Conservation (phyloP, 2,329 filamentous ascomycete species). For the Nothophaeocryptopus gaeumannii region DNA sequence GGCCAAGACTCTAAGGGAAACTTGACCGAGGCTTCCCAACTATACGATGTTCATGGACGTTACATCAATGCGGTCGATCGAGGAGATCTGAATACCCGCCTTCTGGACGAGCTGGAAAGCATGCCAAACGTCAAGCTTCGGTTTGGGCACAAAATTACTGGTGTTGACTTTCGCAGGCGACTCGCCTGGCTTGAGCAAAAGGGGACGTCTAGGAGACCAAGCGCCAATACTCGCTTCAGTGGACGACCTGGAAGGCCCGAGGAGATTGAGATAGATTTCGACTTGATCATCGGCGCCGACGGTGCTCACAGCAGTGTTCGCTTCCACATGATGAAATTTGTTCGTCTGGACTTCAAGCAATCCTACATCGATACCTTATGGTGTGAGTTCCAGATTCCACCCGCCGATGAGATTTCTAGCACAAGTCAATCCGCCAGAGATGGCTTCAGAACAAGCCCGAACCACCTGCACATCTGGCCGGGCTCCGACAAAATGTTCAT, state of each 20-base stretch:
- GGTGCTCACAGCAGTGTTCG: conserved; percentile 89
- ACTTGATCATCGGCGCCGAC: conserved; percentile 90
- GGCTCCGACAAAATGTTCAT: conserved; percentile 92
- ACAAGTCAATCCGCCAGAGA: conserved; percentile 37
- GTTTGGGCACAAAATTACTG: conserved; percentile 91
- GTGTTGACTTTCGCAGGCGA: conserved; percentile 75
- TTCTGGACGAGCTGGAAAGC: conserved; percentile 78
- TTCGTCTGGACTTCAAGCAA: conserved; percentile 85
- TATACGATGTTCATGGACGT: conserved; percentile 84
- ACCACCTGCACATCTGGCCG: conserved; percentile 97
- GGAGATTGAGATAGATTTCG: conserved; percentile 82
- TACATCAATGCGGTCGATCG: conserved; percentile 84
- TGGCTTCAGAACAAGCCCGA: conserved; percentile 77
- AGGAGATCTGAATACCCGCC: conserved; percentile 72
- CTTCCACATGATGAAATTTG: conserved; percentile 94
- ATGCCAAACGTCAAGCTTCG: conserved; percentile 87
- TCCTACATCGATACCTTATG: conserved; percentile 95
- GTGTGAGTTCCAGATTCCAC: conserved; percentile 84
- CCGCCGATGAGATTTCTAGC: conserved; percentile 43
- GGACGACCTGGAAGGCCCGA: conserved; percentile 24
- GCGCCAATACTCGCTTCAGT: conserved; percentile 22
- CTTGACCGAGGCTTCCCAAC: conserved; percentile 74
- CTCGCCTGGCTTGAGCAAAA: conserved; percentile 80
- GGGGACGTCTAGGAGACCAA: conserved; percentile 20
- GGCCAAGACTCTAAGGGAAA: conserved; percentile 62